Base-by-base conservation (phyloP, 805 yeast genomes). In the Sugiyamaella floridensis region DNA sequence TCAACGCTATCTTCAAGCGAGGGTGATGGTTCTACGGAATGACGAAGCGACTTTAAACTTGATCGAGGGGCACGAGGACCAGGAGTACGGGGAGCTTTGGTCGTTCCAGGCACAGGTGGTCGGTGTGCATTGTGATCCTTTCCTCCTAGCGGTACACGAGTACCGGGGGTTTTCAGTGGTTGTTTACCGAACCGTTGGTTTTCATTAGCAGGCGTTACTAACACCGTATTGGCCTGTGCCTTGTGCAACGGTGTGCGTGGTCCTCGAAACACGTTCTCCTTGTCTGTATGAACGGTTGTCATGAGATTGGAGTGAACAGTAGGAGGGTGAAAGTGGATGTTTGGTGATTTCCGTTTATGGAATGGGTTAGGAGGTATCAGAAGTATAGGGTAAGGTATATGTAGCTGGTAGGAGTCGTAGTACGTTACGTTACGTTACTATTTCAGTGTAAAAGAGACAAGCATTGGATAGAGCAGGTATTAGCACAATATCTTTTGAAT, bases 121-220 rank as follows among this genome's bases (percentile, higher is more conserved):
- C 49, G 49, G 12, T 46, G 49, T 20, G 51, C 49, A 45, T 60
- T 60, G 19, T 50, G 53, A 43, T 58, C 59, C 44, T 60, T 60
- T 5, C 63, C 63, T 9, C 61, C 63, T 12, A 60, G 42, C 12
- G 63, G 63, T 6, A 59, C 58, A 41, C 62, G 42, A 19, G 56
- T 53, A 10, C 47, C 50, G n/a, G 59, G 57, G 9, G 57, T 55
- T 16, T 26, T 37, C 40, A 55, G 41, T 9, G 16, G 18, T 16
- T 28, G 26, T 32, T 50, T 44, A 15, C 22, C 28, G 28, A 32
- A 15, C 18, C 11, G 37, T 10, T 11, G 37, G 15, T 48, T 44
- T 8, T 41, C 40, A 15, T 29, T 37, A 9, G 37, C 20, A 22
- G 52, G 43, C n/a, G 43, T 49, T 16, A 19, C 37, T 15, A 32